Conservation (phyloP, 768 basidiomycete genomes). For the Kondoa malvinella region DNA sequence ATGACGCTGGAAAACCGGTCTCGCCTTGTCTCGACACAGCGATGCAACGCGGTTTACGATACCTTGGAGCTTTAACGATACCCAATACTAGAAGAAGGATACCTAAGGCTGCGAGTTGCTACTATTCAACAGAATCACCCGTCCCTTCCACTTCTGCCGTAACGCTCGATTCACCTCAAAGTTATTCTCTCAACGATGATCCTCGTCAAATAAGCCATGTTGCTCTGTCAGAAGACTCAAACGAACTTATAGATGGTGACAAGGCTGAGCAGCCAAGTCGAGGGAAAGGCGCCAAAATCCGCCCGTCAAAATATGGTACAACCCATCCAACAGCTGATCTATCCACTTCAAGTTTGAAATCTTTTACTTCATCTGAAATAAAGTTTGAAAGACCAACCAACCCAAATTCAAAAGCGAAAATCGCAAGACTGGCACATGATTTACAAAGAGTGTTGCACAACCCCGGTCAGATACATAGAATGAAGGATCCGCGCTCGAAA, state of each 20-base stretch:
- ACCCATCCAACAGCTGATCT: background rate
- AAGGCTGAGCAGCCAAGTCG: too few relatives aligned
- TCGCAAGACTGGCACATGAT: constrained; percentile 49
- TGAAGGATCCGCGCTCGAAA: constrained; percentile 65
- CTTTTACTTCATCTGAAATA: background rate
- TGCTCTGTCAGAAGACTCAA: too few relatives aligned
- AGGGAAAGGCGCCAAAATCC: too few relatives aligned
- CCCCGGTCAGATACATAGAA: constrained; percentile 57
- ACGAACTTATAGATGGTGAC: too few relatives aligned
- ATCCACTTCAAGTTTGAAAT: background rate
- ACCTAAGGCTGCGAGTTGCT: background rate
- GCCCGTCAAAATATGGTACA: too few relatives aligned
- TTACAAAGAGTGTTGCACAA: constrained; percentile 60
- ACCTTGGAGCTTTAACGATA: background rate
- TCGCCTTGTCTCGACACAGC: too few relatives aligned
- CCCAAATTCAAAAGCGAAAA: constrained; percentile 34
- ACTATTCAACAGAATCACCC: background rate
- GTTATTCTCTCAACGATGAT: background rate
- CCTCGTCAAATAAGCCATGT: too few relatives aligned
- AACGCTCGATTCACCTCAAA: background rate
- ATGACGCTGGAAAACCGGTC: too few relatives aligned
- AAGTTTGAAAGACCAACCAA: background rate
- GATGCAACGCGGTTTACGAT: too few relatives aligned
- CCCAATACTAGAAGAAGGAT: background rate
- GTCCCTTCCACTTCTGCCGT: background rate